Percentiles rank a stretch among this genome's conserved stretches.
These are phyloP conservation scores for Straminergon stramineum DNA, from an alignment of 225 moss, liverwort and hornwort species.

Conservation along the genomic window DNA sequence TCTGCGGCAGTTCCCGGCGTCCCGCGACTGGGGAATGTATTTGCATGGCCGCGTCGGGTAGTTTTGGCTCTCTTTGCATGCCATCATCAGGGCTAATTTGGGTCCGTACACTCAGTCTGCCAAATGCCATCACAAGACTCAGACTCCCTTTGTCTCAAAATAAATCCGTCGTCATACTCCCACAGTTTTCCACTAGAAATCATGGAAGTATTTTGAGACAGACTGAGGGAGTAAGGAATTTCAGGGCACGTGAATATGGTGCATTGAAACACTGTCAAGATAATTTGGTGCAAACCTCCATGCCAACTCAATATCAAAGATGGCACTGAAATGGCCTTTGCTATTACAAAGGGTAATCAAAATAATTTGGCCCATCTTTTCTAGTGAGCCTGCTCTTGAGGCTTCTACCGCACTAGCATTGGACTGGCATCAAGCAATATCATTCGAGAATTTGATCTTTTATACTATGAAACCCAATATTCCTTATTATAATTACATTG, in stretches of 20 bases:
- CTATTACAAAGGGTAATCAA: neutral
- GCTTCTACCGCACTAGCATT: rapidly evolving
- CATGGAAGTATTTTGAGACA: too few species aligned
- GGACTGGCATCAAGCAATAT: neutral
- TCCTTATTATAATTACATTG: neutral
- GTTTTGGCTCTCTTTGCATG: neutral
- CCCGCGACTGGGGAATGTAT: neutral
- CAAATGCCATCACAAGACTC: neutral
- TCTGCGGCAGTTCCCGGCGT: constrained; percentile 15
- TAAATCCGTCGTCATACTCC: too few species aligned
- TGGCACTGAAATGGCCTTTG: neutral
- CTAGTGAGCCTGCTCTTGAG: rapidly evolving
- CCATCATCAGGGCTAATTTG: neutral
- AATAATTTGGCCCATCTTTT: neutral
- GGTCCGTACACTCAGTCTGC: neutral
- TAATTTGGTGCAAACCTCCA: neutral
- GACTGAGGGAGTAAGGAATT: too few species aligned
- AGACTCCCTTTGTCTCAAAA: too few species aligned
- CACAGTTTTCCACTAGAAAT: too few species aligned
- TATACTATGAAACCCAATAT: neutral
- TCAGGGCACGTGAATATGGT: neutral
- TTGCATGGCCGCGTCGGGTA: neutral
- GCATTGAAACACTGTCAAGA: neutral
- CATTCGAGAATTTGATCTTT: too few species aligned
- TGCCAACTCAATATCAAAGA: neutral